phyloP scores from a whole-genome alignment of 1,284 basidiomycete species.

The Omphalotus olearius region DNA sequence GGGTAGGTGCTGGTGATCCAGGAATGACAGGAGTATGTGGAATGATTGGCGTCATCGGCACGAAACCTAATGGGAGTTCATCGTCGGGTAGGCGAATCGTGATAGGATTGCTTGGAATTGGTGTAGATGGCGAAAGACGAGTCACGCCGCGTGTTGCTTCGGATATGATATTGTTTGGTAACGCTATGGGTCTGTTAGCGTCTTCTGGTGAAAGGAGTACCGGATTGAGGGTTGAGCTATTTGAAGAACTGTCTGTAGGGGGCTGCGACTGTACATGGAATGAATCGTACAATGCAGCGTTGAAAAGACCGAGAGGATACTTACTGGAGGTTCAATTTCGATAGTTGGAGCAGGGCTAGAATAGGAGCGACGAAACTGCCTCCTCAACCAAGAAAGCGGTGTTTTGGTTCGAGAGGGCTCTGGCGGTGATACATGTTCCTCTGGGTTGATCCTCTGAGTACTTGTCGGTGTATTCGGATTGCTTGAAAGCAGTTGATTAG shows the following conservation, averaged over 20 bases:
- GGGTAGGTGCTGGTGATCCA: not conserved
- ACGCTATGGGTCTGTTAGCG: conserved; percentile 10
- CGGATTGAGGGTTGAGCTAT: conserved; percentile 2
- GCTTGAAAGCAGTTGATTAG: not conserved
- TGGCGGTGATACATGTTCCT: not conserved
- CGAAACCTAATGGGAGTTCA: conserved; percentile 14
- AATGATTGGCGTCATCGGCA: conserved; percentile 11
- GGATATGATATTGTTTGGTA: conserved; percentile 13
- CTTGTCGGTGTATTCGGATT: not conserved
- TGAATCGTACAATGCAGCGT: not conserved
- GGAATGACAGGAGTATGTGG: not conserved
- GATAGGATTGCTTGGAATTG: conserved; percentile 12
- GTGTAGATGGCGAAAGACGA: conserved; percentile 9
- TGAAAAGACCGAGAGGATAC: not conserved
- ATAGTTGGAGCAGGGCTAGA: conserved; percentile 13
- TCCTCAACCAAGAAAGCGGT: conserved; percentile 12
- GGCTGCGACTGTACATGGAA: conserved; percentile 4
- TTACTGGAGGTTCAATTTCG: conserved; percentile 13
- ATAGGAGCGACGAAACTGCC: conserved; percentile 11
- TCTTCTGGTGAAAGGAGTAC: conserved; percentile 13
- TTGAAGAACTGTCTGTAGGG: conserved; percentile 2
- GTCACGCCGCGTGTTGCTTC: conserved; percentile 13
- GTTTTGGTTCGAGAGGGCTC: conserved; percentile 7
- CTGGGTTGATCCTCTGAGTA: not conserved
- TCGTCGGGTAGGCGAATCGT: conserved; percentile 13